phyloP scores from a whole-genome alignment of 2,329 filamentous ascomycete species.

The Zymoseptoria tritici region DNA sequence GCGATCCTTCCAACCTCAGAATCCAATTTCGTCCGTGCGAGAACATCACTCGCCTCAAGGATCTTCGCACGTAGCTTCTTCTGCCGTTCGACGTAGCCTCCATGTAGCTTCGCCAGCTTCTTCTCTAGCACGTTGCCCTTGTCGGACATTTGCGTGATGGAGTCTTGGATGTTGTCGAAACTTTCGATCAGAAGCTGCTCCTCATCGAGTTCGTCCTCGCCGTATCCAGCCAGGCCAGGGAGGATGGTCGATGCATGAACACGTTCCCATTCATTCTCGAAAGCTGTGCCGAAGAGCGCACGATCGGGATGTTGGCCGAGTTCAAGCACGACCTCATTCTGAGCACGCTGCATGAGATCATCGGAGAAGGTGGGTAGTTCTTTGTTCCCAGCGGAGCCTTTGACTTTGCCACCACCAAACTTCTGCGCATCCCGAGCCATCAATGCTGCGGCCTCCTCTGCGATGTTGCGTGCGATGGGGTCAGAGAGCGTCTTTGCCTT shows the following conservation, averaged over 20 bases:
- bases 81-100: constrained; percentile 81
- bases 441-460: constrained; percentile 67
- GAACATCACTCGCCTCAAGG: constrained; percentile 58
- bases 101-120: constrained; percentile 78
- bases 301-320: constrained; percentile 42
- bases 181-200: constrained; percentile 58
- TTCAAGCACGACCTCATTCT: constrained; percentile 68
- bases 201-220: constrained; percentile 63
- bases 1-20: constrained; percentile 68
- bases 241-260: constrained; percentile 48
- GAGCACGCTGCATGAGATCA: constrained; percentile 63
- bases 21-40: constrained; percentile 65
- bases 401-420: constrained; percentile 61
- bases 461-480: constrained; percentile 61
- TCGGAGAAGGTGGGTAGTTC: constrained; percentile 62
- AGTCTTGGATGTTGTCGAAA: constrained; percentile 68
- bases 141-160: constrained; percentile 66
- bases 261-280: constrained; percentile 39
- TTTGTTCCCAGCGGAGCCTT: constrained; percentile 47
- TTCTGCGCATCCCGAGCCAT: constrained; percentile 74
- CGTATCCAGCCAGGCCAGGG: constrained; percentile 75
- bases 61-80: constrained; percentile 77
- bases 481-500: constrained; percentile 55
- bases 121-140: constrained; percentile 84
- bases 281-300: constrained; percentile 41